A percentile compares a stretch with the other conserved stretches of the same genome.
phyloP scores from a whole-genome alignment of 176 grass and related monocot genomes.

The Oryza meridionalis region DNA sequence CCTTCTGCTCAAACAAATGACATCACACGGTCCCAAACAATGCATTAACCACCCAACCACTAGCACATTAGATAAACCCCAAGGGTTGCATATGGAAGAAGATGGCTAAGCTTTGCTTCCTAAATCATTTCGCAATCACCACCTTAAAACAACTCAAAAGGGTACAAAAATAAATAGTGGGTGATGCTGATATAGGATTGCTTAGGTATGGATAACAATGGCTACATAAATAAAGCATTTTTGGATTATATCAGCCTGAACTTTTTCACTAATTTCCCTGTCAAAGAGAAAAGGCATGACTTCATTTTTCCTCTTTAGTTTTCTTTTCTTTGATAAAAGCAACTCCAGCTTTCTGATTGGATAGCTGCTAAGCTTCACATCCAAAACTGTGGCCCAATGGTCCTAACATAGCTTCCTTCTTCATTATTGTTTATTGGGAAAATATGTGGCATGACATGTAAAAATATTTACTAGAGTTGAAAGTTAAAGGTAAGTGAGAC shows the following conservation, averaged over 20 bases:
- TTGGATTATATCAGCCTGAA: constrained; percentile 5
- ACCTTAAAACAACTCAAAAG: not conserved
- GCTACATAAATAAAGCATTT: not conserved
- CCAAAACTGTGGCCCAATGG: constrained; percentile 7
- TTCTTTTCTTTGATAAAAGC: constrained; percentile 27
- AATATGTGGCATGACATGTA: not conserved
- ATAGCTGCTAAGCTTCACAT: not conserved
- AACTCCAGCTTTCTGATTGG: constrained; percentile 3
- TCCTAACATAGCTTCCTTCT: not conserved
- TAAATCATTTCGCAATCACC: constrained; percentile 13
- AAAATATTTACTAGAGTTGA: not conserved
- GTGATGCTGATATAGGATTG: constrained; percentile 33
- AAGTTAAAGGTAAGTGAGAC: not conserved
- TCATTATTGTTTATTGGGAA: not conserved
- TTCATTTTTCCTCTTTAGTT: constrained; percentile 13
- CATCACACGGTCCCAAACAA: not conserved
- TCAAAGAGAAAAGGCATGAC: not conserved
- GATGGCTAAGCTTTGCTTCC: constrained; percentile 11
- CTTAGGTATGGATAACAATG: constrained; percentile 34
- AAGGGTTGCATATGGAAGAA: constrained; percentile 10
- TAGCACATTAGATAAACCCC: not conserved
- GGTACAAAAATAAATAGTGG: constrained; percentile 12
- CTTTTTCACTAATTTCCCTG: constrained; percentile 31
- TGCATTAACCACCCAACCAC: not conserved
- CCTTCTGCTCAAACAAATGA: constrained; percentile 1